phyloP scores from a whole-genome alignment of 495 filamentous ascomycete genomes.

The Penicillium nucicola region DNA sequence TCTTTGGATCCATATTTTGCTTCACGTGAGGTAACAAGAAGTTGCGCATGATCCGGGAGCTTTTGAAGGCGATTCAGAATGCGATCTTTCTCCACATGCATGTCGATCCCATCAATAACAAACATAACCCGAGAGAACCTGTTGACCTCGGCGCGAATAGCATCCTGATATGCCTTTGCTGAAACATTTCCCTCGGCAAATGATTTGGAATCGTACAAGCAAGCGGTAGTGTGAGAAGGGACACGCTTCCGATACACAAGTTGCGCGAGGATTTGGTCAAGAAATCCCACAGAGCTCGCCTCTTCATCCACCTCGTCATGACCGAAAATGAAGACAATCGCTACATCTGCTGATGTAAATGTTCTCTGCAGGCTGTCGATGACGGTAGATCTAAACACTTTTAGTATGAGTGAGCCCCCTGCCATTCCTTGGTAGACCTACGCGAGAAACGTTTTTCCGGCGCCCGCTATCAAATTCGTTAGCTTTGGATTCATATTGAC shows the following conservation, averaged over 20 bases:
- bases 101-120: slow-evolving; percentile 32
- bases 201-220: slow-evolving; percentile 23
- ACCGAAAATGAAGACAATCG: slow-evolving; percentile 29
- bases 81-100: slow-evolving; percentile 27
- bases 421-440: slow-evolving; percentile 7
- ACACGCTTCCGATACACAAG: slow-evolving; percentile 29
- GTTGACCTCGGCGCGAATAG: slow-evolving; percentile 34
- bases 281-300: slow-evolving; percentile 15
- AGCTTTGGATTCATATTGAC: neutral
- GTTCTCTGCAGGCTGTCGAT: slow-evolving; percentile 28
- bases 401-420: neutral
- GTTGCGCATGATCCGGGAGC: slow-evolving; percentile 32
- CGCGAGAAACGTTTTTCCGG: slow-evolving; percentile 36
- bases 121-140: slow-evolving; percentile 31
- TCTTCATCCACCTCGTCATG: slow-evolving; percentile 25
- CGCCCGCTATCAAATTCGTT: slow-evolving; percentile 22
- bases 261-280: slow-evolving; percentile 29
- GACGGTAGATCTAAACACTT: slow-evolving; percentile 18
- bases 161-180: slow-evolving; percentile 30
- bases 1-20: slow-evolving; percentile 2
- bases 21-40: slow-evolving; percentile 32
- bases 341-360: slow-evolving; percentile 34
- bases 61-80: slow-evolving; percentile 32
- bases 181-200: slow-evolving; percentile 19
- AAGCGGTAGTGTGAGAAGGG: slow-evolving; percentile 17